Base-by-base conservation (phyloP, 2,329 filamentous ascomycete genomes). In the Colletotrichum echinochloae region DNA sequence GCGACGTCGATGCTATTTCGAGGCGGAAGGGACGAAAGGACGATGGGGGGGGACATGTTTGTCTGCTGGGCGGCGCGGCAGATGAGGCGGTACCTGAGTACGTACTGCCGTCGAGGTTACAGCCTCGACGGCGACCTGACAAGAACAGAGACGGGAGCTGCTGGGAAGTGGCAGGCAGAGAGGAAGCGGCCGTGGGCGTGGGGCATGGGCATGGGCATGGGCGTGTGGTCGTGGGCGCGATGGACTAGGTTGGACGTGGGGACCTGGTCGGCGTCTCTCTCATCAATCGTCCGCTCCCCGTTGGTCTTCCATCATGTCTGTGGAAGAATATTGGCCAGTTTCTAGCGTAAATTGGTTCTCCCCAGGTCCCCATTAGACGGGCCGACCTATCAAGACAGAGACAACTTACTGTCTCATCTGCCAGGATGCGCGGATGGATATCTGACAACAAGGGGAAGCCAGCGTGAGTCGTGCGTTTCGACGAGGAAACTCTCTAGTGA, bases 321-420 rank as follows among this genome's bases (percentile, higher is more conserved):
- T 49, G 57, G 57, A 60, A 60, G 44, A 60, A 49, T 60, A 60
- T 60, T 60, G 64, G 57, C 64, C 66, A 57, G 48, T 39, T 70
- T 70, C 67, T 70, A 67, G 67, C 64, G 67, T 60, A 67, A 67
- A 70, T 67, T 67, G 66, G 64, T 23, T 60, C 59, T 51, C 48
- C 60, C 64, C 57, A 67, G 44, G 57, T 51, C 60, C 66, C 69
- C 65, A 71, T 69, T 69, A 68, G 69, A 71, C 66, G 69, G 69
- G 65, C 69, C 65, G 65, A 71, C 66, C 69, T 68, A 71, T 71
- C 69, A 71, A 71, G 60, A 71, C 66, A 71, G 69, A 69, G 65
- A 56, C 65, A 70, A 70, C 37, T 70, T 37, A 33, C 69, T 71
- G 69, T 71, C 69, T 71, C 69, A 71, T 71, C 69, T 71, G 60